Base-by-base conservation (phyloP, 805 yeast genomes). In the Ogataea pilisensis region DNA sequence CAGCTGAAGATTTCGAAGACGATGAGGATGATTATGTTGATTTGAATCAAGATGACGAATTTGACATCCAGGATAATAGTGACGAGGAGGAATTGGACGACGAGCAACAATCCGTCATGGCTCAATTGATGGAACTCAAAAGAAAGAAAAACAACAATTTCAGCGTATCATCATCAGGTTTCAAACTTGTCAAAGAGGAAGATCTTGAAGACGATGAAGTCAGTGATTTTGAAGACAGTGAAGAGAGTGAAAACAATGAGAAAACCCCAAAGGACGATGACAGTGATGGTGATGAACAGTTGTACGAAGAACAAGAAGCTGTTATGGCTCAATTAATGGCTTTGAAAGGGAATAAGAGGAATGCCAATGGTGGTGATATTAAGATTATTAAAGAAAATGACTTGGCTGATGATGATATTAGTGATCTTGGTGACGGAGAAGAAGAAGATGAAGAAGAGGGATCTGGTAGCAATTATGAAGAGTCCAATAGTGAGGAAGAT, bases 271-370 rank as follows among this genome's bases (percentile, higher is more conserved):
- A n/a, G n/a, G n/a, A n/a, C n/a, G n/a, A n/a, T n/a, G n/a, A n/a
- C n/a, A n/a, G n/a, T n/a, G n/a, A n/a, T n/a, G n/a, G n/a, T n/a
- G 40, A 43, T 19, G 53, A 52, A 7, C 65, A 57, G 4, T 51
- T 55, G 21, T 60, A 54, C 6, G 63, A 63, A 49, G 61, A 65
- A 11, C 69, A 60, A 1, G 72, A 63, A 35, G 73, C 69, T 34
- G 73, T 73, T 2, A 66, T 68, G 68, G 70, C 64, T 2, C 66
- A 71, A 4, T 52, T 73, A 40, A 69, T 61, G 55, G 68, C 67
- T 26, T 45, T 65, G 39, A 74, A 68, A 49, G 66, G 58, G 24
- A 62, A 50, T 39, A 63, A 47, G 18, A 14, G 32, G 51, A 48
- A 48, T 27, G 8, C 19, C 17, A 30, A 38, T 30, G 17, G 17